Conservation (phyloP, 2,329 filamentous ascomycete genomes). For the Alternaria postmessia region DNA sequence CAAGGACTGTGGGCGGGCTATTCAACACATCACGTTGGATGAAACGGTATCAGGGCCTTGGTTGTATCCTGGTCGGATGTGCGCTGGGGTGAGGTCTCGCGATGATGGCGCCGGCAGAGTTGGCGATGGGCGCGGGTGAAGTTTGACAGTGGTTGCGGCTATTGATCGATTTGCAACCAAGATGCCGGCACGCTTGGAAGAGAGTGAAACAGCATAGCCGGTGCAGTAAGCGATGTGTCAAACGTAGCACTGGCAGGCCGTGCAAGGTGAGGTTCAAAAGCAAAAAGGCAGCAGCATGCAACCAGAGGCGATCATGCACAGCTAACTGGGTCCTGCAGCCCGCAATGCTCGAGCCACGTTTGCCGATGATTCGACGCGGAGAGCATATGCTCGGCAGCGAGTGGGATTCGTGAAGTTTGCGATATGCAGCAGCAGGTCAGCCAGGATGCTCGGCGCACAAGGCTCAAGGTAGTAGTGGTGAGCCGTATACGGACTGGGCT, state of each 20-base stretch:
- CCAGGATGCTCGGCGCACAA: conserved; percentile 18
- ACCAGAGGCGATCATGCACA: conserved; percentile 23
- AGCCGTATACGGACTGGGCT: conserved; percentile 24
- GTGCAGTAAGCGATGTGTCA: conserved; percentile 4
- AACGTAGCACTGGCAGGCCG: conserved; percentile 10
- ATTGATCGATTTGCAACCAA: conserved; percentile 13
- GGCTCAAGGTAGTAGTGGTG: conserved; percentile 12
- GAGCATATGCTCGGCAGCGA: conserved; percentile 5
- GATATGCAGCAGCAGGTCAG: conserved; percentile 13
- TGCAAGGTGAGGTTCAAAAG: conserved; percentile 7
- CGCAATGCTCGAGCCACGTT: conserved; percentile 22
- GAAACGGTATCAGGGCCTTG: conserved; percentile 12
- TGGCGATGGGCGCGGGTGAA: conserved; percentile 4
- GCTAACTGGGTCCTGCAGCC: conserved; percentile 2
- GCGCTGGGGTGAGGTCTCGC: conserved; percentile 10
- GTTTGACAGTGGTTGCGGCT: conserved; percentile 16
- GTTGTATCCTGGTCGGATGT: conserved; percentile 9
- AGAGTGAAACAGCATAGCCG: conserved; percentile 5
- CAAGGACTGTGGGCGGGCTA: conserved; percentile 3
- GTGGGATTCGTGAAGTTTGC: conserved; percentile 22
- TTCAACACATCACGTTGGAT: conserved; percentile 11
- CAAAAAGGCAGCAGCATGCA: conserved; percentile 4
- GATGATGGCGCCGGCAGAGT: conserved; percentile 6
- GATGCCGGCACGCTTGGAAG: conserved; percentile 7
- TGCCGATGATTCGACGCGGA: conserved; percentile 30